Conservation (phyloP, 805 yeast species). For the Saturnispora serradocipensis region DNA sequence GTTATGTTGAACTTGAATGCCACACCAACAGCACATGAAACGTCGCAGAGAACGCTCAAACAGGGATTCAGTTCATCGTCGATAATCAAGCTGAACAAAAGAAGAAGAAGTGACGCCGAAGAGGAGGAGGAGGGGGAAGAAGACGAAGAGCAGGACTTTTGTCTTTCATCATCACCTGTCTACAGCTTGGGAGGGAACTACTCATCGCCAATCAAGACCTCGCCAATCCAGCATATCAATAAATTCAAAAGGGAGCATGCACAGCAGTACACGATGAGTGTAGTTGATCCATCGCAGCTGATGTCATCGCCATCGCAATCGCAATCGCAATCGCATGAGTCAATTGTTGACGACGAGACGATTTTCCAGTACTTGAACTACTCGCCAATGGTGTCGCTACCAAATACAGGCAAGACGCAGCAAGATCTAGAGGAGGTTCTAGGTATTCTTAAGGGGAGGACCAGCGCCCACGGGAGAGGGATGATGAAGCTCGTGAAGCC, state of each 20-base stretch:
- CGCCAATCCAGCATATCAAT: background rate
- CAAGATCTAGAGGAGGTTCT: background rate
- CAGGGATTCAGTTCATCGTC: slow-evolving; percentile 26
- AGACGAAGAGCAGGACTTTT: background rate
- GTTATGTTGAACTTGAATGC: slow-evolving; percentile 17
- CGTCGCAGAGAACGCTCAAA: slow-evolving; percentile 23
- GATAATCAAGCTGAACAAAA: slow-evolving; percentile 24
- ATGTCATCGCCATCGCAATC: background rate
- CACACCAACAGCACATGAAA: slow-evolving; percentile 18
- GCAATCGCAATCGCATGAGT: background rate
- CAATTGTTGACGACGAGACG: slow-evolving; percentile 6
- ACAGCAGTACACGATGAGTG: background rate
- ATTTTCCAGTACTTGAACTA: slow-evolving; percentile 10
- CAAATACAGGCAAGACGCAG: slow-evolving; percentile 1
- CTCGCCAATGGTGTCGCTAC: slow-evolving; percentile 8
- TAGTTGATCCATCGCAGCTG: background rate
- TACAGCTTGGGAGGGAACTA: background rate
- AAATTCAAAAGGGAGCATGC: background rate
- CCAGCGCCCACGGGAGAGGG: background rate
- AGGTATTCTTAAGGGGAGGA: background rate
- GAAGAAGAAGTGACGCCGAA: background rate
- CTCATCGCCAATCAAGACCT: slow-evolving; percentile 4
- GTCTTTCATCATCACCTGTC: background rate
- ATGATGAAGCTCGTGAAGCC: background rate
- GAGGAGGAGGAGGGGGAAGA: background rate